Evolutionary conservation across 1,284 basidiomycete genomes (phyloP), one percentile per base, ranked within the genome.

Genomic region (Ustilago cynodontis): DNA sequence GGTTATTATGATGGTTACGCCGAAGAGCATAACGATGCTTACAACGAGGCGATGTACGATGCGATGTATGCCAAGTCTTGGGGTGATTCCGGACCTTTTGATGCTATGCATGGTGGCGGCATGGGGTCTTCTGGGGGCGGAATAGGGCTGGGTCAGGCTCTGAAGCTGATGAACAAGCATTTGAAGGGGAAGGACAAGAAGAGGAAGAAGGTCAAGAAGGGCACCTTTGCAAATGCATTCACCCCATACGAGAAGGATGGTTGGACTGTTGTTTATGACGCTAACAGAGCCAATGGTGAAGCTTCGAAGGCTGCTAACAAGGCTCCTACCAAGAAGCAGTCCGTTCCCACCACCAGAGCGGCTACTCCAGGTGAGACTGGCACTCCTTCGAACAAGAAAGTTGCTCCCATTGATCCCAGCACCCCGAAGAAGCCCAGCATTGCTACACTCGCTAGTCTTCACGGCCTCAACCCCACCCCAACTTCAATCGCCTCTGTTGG

Each of bases 401-500:
- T 3, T 11, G 41, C n/a, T 43, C 20, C n/a, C 11, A 7, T 20
- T 7, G n/a, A 43, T 43, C 18, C 41, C n/a, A 43, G 41, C 41
- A 43, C 41, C 8, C 1, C 41, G 41, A 43, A 43, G 20, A 43
- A 43, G 7, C 2, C 41, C 20, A 18, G 52, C 7, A 31, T 50
- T 14, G 28, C 26, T 13, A 50, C 26, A 6, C 31, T 31, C 0
- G 49, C 47, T 24, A 52, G 22, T 7, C 47, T 26, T 6, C 39
- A 54, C 18, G 14, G 53, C 5, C 11, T 53, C 9, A 43, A 29
- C 20, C 28, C 18, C 18, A n/a, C 18, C n/a, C 26, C 14, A 13
- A 14, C 14, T 4, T 51, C 37, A 4, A 41, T 59, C 47, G 41
- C 51, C 18, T 54, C 52, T 3, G 66, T 69, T 14, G 66, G 66